Evolutionary conservation across 176 grass and related monocot genomes (phyloP), one percentile per base, ranked within the genome.

Genomic region (Elymus sibiricus): DNA sequence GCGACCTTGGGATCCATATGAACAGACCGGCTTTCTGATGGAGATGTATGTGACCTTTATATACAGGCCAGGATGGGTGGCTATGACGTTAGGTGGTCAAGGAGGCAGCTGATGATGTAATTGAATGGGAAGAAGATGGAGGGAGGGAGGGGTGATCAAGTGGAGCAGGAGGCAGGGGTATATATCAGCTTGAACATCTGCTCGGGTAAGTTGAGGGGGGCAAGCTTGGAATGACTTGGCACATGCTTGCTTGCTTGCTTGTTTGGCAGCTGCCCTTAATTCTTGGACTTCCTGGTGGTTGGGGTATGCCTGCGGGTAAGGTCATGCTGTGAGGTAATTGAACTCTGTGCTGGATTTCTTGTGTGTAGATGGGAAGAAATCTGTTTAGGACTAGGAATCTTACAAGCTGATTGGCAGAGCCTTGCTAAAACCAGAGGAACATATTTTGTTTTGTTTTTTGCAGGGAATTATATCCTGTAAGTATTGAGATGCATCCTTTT

Each of bases 1-100:
- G 49, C 5, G 76, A 94, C 39, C 68, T 94, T 92, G 9, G 90
- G 84, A 88, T 94, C 90, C 93, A 94, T 94, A 69, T 70, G 2
- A 83, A 83, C 27, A n/a, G 26, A 25, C 9, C 6, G 17, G 26
- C 35, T 74, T 59, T 86, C 37, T 25, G 47, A 63, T 70, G 63
- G 71, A 81, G 70, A 86, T 62, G 70, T 83, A 28, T 77, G 70
- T n/a, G 31, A n/a, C 31, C 40, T 79, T 84, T 88, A 74, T 89
- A 80, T 66, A 64, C 24, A 80, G 43, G 34, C 15, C 74, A 71
- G 73, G 39, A 67, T 43, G 53, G 28, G 78, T 37, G 40, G 31
- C 58, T 81, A 80, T 81, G 85, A 51, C 27, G 55, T 49, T 69
- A 29, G 10, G 6, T 61, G 61, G 17, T 58, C 10, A 79, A 43